Evolutionary conservation across 306 rosid species (phyloP).

Genomic region (Quercus bicolor): DNA sequence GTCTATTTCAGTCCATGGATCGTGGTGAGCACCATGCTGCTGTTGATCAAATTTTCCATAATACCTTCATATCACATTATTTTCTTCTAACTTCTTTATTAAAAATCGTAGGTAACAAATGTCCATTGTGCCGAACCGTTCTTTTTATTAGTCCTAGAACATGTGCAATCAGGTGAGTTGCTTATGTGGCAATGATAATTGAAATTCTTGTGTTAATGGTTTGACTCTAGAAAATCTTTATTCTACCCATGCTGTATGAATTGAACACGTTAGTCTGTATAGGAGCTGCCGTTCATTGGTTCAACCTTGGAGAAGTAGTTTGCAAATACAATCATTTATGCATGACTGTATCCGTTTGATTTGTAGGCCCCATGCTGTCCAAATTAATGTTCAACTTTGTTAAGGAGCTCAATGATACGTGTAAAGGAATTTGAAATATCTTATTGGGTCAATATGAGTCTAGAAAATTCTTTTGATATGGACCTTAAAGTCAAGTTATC

Average conservation of each 20-base stretch:
- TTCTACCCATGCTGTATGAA: conserved; percentile 2
- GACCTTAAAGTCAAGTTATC: background rate
- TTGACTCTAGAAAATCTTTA: conserved; percentile 1
- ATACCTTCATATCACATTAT: conserved; percentile 5
- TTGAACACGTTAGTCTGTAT: conserved; percentile 8
- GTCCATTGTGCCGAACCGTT: conserved; percentile 97
- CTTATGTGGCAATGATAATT: conserved; percentile 11
- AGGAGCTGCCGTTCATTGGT: conserved; percentile 14
- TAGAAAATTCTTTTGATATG: conserved; percentile 8
- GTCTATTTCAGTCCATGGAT: conserved; percentile 93
- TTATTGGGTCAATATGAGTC: background rate
- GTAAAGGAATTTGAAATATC: background rate
- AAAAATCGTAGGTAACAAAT: conserved; percentile 78
- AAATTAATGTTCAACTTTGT: background rate
- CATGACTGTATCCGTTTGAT: conserved; percentile 11
- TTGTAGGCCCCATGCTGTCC: background rate
- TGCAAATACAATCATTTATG: background rate
- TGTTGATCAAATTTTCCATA: conserved; percentile 19
- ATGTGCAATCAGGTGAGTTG: conserved; percentile 73
- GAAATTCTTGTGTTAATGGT: background rate
- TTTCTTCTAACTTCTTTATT: conserved; percentile 29
- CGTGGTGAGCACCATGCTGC: conserved; percentile 54
- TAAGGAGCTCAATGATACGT: background rate
- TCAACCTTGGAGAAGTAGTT: conserved; percentile 5
- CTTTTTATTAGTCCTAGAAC: conserved; percentile 86